Conservation (phyloP, 1,139 yeast genomes). For the Sugiyamaella sp. region DNA sequence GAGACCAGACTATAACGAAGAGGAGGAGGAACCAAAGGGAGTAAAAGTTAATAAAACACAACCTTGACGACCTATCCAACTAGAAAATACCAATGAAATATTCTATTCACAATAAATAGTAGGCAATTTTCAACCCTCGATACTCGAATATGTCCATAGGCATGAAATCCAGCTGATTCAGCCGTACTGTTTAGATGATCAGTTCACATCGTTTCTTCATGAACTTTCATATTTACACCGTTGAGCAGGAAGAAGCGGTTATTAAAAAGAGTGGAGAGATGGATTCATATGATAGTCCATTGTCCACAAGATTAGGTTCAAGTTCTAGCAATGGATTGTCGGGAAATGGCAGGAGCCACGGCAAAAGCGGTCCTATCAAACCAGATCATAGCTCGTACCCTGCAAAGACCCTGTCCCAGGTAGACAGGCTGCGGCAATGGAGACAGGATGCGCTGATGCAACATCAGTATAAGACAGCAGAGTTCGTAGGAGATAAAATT, state of each 20-base stretch:
- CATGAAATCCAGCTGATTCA: background rate
- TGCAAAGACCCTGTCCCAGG: slow-evolving; percentile 58
- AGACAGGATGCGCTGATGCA: slow-evolving; percentile 92
- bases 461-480: slow-evolving; percentile 89
- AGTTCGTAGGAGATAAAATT: slow-evolving; percentile 89
- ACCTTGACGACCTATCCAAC: too few relatives aligned
- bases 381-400: slow-evolving; percentile 17
- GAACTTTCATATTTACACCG: too few relatives aligned
- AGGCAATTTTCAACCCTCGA: too few relatives aligned
- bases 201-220: background rate
- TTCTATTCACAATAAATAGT: too few relatives aligned
- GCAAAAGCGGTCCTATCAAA: background rate
- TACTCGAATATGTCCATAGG: too few relatives aligned
- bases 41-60: too few relatives aligned
- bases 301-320: slow-evolving; percentile 8
- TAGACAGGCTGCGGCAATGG: slow-evolving; percentile 88
- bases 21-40: too few relatives aligned
- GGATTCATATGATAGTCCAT: slow-evolving; percentile 17
- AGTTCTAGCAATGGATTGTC: slow-evolving; percentile 1
- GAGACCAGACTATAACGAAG: too few relatives aligned
- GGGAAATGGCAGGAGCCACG: background rate
- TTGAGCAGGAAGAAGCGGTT: too few relatives aligned
- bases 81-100: too few relatives aligned
- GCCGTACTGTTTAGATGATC: slow-evolving; percentile 12
- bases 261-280: background rate